Conservation (phyloP, 495 filamentous ascomycete species). For the Diplogelasinospora grovesii region DNA sequence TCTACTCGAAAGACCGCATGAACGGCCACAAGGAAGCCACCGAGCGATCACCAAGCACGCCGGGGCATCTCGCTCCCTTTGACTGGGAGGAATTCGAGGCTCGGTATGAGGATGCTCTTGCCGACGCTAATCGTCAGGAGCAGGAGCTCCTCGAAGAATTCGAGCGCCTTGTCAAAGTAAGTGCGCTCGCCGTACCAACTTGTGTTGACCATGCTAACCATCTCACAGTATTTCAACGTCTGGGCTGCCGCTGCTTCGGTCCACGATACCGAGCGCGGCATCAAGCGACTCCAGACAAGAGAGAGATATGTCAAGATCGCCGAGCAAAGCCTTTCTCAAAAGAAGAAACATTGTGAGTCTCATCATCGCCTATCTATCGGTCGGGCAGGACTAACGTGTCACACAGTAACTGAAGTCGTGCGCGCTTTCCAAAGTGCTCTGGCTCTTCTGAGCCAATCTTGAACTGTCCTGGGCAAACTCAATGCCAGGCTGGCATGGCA, state of each 20-base stretch:
- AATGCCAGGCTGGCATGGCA: too few relatives aligned
- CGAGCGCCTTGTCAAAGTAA: constrained; percentile 54
- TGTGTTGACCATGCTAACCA: too few relatives aligned
- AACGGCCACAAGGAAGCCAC: constrained; percentile 16
- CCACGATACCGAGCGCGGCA: constrained; percentile 64
- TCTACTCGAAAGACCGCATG: constrained; percentile 19
- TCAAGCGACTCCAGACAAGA: constrained; percentile 66
- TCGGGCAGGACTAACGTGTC: constrained; percentile 9
- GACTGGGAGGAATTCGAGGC: constrained; percentile 64
- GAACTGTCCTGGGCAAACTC: too few relatives aligned
- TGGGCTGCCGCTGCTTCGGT: constrained; percentile 60
- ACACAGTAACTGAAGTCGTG: constrained; percentile 64
- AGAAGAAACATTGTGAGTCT: constrained; percentile 65
- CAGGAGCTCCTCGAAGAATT: constrained; percentile 57
- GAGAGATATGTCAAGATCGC: constrained; percentile 64
- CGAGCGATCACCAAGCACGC: constrained; percentile 34
- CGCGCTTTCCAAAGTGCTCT: constrained; percentile 75
- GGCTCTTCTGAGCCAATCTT: constrained; percentile 49
- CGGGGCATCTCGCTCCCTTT: constrained; percentile 42
- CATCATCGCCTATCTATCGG: neutral
- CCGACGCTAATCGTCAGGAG: constrained; percentile 53
- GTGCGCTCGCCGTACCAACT: constrained; percentile 1
- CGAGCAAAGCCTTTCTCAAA: constrained; percentile 60
- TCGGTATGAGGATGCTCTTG: constrained; percentile 55
- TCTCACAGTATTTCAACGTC: constrained; percentile 54